Base-by-base conservation (phyloP, 2,329 filamentous ascomycete genomes). In the Cucurbitaria berberidis region DNA sequence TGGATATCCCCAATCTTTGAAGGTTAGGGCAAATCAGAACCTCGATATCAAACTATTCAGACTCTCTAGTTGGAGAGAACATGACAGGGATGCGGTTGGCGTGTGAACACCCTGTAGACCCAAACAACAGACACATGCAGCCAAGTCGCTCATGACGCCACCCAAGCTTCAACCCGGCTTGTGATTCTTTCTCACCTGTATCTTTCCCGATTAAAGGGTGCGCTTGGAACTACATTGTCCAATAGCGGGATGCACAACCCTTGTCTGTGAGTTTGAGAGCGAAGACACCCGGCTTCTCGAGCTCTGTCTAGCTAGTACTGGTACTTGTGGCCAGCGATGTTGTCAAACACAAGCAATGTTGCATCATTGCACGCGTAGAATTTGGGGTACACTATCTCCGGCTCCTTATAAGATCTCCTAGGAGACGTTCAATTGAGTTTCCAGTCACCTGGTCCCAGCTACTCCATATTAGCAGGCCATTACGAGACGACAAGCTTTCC, bases 291-390 rank as follows among this genome's bases (percentile, higher is more conserved):
- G 45, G 43, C 46, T 43, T 24, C 29, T 29, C 36, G 29, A 49
- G 44, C 56, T 44, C 10, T 55, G 39, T 34, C 48, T 51, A 47
- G 48, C 49, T 45, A 49, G 30, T 41, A 47, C n/a, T n/a, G 36
- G 44, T 48, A 41, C 26, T 44, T 24, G 27, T 32, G 13, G n/a
- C 40, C 36, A 46, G 44, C 8, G 36, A 62, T 66, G 60, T 66
- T 66, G 63, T 64, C 61, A 66, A 30, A 19, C 19, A 16, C 41
- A 18, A 45, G 34, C 38, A 22, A 22, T 30, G 43, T 66, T 66
- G 63, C 63, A 66, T 50, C 63, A 66, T 66, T 32, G 50, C 48
- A 48, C 51, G 26, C 24, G 39, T 32, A 45, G 34, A 36, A 44
- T 46, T 48, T 26, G 16, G 30, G 9, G 8, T 22, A 26, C 15